A percentile compares a stretch with the other conserved stretches of the same genome.
phyloP scores from a whole-genome alignment of 2,329 filamentous ascomycete species.

The Pseudogymnoascus sp. region DNA sequence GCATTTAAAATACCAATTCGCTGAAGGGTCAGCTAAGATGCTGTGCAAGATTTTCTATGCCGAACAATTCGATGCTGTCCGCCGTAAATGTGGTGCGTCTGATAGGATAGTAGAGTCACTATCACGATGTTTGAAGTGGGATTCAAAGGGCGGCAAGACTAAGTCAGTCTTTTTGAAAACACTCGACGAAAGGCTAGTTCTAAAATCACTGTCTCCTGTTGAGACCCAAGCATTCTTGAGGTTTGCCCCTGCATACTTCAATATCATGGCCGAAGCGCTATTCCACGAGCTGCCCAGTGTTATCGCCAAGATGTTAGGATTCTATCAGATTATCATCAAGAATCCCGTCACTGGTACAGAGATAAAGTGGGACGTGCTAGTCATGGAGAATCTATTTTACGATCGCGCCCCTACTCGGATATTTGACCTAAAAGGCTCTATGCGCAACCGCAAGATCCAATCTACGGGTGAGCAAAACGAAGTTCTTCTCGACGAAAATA shows the following conservation, averaged over 20 bases:
- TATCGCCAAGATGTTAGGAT: constrained; percentile 98
- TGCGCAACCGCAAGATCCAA: constrained; percentile 97
- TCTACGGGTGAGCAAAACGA: constrained; percentile 94
- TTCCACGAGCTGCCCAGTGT: constrained; percentile 94
- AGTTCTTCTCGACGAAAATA: constrained; percentile 93
- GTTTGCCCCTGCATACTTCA: constrained; percentile 95
- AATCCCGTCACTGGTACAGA: constrained; percentile 87
- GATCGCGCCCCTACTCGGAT: constrained; percentile 83
- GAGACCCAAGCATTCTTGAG: constrained; percentile 91
- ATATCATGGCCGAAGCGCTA: constrained; percentile 90
- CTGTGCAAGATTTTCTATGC: constrained; percentile 98
- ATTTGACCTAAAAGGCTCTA: constrained; percentile 94
- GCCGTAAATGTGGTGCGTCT: constrained; percentile 84
- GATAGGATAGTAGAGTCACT: constrained; percentile 93
- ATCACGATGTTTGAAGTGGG: constrained; percentile 94
- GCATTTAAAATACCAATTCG: constrained; percentile 93
- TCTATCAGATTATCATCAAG: constrained; percentile 96
- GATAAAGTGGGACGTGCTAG: constrained; percentile 85
- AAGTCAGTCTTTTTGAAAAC: constrained; percentile 97
- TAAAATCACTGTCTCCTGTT: constrained; percentile 73
- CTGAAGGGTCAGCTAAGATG: constrained; percentile 87
- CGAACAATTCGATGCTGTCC: constrained; percentile 91
- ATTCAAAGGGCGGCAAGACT: constrained; percentile 95
- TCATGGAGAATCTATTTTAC: constrained; percentile 98
- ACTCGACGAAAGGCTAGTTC: constrained; percentile 81